A percentile compares a stretch with the other conserved stretches of the same genome.
These are phyloP conservation scores for Colletotrichum tofieldiae DNA, from an alignment of 2,329 filamentous ascomycete species.

Conservation along the genomic window DNA sequence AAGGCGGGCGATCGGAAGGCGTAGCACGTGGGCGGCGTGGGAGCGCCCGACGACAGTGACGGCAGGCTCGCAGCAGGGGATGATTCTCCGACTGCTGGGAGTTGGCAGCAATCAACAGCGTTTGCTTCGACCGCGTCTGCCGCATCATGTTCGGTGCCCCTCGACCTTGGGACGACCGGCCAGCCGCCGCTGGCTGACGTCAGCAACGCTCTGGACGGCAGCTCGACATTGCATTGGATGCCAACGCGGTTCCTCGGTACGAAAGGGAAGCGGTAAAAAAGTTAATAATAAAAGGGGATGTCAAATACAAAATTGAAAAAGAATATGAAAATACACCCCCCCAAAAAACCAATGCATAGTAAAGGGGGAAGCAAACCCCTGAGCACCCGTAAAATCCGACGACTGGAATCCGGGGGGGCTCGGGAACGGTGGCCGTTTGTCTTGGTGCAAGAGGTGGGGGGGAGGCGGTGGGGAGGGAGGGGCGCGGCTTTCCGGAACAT, in stretches of 20 bases:
- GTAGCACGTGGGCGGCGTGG: constrained; percentile 10
- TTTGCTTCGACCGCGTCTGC: neutral
- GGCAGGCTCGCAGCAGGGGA: neutral
- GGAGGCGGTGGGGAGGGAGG: no score
- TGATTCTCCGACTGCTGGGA: neutral
- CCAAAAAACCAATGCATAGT: no score
- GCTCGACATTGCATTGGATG: neutral
- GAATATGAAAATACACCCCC: no score
- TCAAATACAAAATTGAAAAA: no score
- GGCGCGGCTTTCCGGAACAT: no score
- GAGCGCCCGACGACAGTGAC: constrained; percentile 6
- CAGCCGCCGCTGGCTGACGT: constrained; percentile 7
- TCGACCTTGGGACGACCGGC: neutral
- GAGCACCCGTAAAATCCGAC: neutral
- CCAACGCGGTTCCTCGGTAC: neutral
- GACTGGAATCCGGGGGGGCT: neutral
- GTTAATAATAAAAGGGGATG: no score
- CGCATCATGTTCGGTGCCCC: neutral
- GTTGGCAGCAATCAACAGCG: neutral
- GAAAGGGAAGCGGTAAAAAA: no score
- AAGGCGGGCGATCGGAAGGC: neutral
- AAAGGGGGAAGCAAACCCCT: neutral
- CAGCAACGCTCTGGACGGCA: neutral
- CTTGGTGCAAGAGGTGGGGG: no score
- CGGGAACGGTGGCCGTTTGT: neutral